Evolutionary conservation across 2,329 filamentous ascomycete genomes (phyloP).

Genomic region (Claviceps digitariae): DNA sequence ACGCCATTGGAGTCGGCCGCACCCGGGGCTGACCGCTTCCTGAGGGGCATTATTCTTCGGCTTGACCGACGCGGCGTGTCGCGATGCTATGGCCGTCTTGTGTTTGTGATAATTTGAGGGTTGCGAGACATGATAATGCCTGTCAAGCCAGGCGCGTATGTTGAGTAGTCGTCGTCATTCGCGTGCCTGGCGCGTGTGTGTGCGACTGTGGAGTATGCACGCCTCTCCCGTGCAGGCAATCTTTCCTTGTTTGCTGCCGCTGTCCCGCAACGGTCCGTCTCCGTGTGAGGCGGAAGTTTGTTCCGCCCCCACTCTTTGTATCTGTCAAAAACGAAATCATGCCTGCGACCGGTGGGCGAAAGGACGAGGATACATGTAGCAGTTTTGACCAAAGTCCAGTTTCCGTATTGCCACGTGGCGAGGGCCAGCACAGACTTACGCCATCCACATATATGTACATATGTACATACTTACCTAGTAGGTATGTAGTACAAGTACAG

Average conservation of each 20-base stretch:
- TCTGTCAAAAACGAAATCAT: too few species aligned
- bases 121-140: background rate
- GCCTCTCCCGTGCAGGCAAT: background rate
- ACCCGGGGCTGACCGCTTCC: conserved; percentile 2
- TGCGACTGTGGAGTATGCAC: background rate
- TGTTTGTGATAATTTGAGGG: background rate
- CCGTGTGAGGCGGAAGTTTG: background rate
- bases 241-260: background rate
- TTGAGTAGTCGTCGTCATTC: background rate
- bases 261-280: background rate
- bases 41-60: background rate
- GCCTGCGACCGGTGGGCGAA: too few species aligned
- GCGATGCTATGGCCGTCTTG: background rate
- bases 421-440: too few species aligned
- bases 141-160: background rate
- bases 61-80: background rate
- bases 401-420: too few species aligned
- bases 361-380: too few species aligned
- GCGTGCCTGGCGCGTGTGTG: background rate
- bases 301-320: background rate
- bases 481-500: too few species aligned
- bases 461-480: too few species aligned
- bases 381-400: too few species aligned
- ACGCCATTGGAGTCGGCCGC: conserved; percentile 7
- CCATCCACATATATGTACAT: too few species aligned